Evolutionary conservation across 768 basidiomycete genomes (phyloP), one percentile per base, ranked within the genome.

Genomic region (Rickenella mellea): DNA sequence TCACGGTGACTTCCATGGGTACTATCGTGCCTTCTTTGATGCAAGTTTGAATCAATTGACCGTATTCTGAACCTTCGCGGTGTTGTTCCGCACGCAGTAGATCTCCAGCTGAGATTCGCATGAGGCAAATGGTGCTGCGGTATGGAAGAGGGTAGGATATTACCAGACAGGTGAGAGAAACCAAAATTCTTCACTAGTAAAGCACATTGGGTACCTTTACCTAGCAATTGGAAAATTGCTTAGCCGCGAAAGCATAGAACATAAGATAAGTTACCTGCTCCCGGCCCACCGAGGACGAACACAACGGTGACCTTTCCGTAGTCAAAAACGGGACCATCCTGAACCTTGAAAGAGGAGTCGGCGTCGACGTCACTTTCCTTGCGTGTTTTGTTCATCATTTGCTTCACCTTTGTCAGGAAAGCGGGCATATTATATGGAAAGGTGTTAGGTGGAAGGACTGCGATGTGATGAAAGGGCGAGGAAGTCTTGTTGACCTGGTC

Each of bases 251-350:
- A 46, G 40, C 10, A 21, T n/a, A 44, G 25, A 15, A 24, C 45
- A 31, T 15, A 39, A 44, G 24, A 41, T 53, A 25, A 59, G 65
- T 50, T 48, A 83, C 93, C 93, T 53, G 92, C 92, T 39, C 96
- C 96, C 15, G 96, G 96, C 1, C 96, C 96, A 27, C 96, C 96
- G 11, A 99, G 80, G 20, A 98, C 93, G 55, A 87, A 99, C 55
- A 98, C 70, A 44, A 99, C 93, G 14, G 75, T 81, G 53, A 97
- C 83, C 48, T 87, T 81, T 36, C 58, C 56, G 25, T 66, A 60
- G 59, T 88, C 78, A 54, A 96, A 94, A 2, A 67, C 69, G 12
- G 71, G 69, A n/a, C n/a, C n/a, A n/a, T n/a, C n/a, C n/a, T n/a
- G n/a, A n/a, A n/a, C n/a, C n/a, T n/a, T n/a, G n/a, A n/a, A n/a